Evolutionary conservation across 2,329 filamentous ascomycete species (phyloP).

Genomic region (Neoascochyta sp.): DNA sequence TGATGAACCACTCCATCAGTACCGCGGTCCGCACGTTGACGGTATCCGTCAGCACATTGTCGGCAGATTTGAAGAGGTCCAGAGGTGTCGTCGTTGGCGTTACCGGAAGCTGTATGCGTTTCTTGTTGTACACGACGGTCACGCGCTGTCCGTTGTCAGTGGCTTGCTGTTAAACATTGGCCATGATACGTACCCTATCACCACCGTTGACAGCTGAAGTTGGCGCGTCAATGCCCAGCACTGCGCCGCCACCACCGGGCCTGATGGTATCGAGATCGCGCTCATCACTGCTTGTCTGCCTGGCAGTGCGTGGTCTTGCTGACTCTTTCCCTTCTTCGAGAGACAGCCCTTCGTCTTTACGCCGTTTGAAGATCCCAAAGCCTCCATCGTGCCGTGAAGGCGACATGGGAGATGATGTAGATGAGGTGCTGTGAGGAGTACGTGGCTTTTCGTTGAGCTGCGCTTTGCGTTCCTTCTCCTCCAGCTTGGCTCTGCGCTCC

Average conservation of each 20-base stretch:
- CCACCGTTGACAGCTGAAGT: conserved; percentile 76
- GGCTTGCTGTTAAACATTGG: background rate
- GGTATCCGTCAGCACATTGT: conserved; percentile 58
- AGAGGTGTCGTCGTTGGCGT: conserved; percentile 68
- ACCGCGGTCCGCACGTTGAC: conserved; percentile 65
- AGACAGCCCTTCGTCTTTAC: conserved; percentile 29
- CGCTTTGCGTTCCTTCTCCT: conserved; percentile 23
- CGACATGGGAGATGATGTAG: conserved; percentile 27
- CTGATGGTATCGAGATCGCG: conserved; percentile 36
- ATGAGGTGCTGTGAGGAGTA: conserved; percentile 16
- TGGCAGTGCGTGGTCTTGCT: conserved; percentile 12
- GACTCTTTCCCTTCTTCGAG: conserved; percentile 16
- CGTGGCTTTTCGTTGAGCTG: conserved; percentile 23
- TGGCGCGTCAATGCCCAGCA: conserved; percentile 68
- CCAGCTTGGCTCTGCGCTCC: conserved; percentile 19
- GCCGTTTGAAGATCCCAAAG: conserved; percentile 33
- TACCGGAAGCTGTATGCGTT: conserved; percentile 67
- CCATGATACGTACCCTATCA: conserved; percentile 58
- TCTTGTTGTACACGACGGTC: conserved; percentile 67
- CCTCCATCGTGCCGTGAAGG: conserved; percentile 29
- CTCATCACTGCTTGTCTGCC: conserved; percentile 20
- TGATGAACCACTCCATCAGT: conserved; percentile 72
- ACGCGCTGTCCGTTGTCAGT: conserved; percentile 54
- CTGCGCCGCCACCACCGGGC: conserved; percentile 46
- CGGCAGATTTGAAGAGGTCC: conserved; percentile 68